Evolutionary conservation across 2,329 filamentous ascomycete genomes (phyloP).

Genomic region (Diaporthe citri): DNA sequence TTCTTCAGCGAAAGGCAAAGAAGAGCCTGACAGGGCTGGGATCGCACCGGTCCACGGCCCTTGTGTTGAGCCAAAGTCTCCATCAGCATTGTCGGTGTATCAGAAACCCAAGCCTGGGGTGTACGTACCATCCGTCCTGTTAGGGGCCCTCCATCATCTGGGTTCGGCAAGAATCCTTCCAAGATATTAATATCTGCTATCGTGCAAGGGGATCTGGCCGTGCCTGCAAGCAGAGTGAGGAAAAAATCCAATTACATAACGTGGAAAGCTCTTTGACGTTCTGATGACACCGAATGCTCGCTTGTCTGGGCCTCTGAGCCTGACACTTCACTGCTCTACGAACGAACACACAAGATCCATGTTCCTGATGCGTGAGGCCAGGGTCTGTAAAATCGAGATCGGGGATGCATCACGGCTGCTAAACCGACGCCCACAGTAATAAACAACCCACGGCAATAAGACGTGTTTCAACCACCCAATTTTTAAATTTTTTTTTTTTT

Average conservation of each 20-base stretch:
- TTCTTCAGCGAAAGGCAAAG: constrained; percentile 25
- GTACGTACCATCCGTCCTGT: background rate
- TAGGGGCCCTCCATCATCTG: background rate
- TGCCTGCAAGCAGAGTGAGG: background rate
- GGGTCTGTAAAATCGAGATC: constrained; percentile 19
- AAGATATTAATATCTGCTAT: constrained; percentile 33
- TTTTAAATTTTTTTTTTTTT: too few species aligned
- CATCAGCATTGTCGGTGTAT: constrained; percentile 21
- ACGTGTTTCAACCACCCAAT: constrained; percentile 35
- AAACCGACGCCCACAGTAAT: constrained; percentile 19
- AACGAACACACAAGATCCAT: constrained; percentile 7
- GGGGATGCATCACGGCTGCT: constrained; percentile 26
- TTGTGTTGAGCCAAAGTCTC: constrained; percentile 1
- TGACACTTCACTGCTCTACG: constrained; percentile 4
- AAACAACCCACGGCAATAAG: constrained; percentile 24
- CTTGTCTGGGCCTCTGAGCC: constrained; percentile 7
- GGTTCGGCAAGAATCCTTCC: constrained; percentile 6
- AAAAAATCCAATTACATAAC: constrained; percentile 29
- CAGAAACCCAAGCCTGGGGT: background rate
- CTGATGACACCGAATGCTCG: constrained; percentile 2
- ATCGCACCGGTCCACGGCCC: constrained; percentile 19
- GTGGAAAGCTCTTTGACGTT: constrained; percentile 29
- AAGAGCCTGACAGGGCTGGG: constrained; percentile 16
- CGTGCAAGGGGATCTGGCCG: constrained; percentile 12
- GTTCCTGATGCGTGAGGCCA: constrained; percentile 6